Percentiles rank a stretch among this genome's conserved stretches.
These are phyloP conservation scores for Penicillium waksmanii DNA, from an alignment of 495 filamentous ascomycete genomes.

Conservation along the genomic window DNA sequence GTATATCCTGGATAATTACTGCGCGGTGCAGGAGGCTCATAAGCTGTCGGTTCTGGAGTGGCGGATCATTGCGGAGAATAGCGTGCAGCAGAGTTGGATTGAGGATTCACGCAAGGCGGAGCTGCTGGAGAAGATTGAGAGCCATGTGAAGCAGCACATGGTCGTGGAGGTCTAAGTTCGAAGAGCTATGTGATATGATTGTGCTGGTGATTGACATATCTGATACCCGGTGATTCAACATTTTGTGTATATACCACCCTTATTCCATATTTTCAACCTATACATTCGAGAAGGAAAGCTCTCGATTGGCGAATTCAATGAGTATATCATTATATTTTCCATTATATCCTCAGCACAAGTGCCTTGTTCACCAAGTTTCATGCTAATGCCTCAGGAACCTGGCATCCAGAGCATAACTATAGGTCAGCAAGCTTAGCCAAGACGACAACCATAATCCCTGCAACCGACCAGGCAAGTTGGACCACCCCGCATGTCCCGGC, in stretches of 20 bases:
- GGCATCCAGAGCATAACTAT: not conserved
- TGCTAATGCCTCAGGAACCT: not conserved
- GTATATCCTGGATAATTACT: constrained; percentile 77
- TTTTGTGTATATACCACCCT: constrained; percentile 9
- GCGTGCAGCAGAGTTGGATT: constrained; percentile 66
- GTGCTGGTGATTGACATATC: constrained; percentile 7
- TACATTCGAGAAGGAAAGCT: not conserved
- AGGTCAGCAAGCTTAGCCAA: not conserved
- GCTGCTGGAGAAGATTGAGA: constrained; percentile 42
- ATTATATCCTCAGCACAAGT: no score
- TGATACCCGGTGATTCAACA: constrained; percentile 33
- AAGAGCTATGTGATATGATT: not conserved
- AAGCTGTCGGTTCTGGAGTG: constrained; percentile 63
- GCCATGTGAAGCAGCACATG: constrained; percentile 38
- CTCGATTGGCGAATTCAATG: no score
- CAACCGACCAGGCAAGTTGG: not conserved
- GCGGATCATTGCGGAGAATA: constrained; percentile 61
- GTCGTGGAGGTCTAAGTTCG: not conserved
- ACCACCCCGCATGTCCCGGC: not conserved
- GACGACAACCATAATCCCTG: not conserved
- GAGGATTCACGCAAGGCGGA: constrained; percentile 45
- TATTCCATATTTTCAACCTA: constrained; percentile 19
- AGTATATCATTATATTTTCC: no score
- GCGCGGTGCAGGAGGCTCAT: constrained; percentile 74
- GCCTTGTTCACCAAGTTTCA: not conserved